These are phyloP conservation scores for Typha latifolia DNA, from an alignment of 176 grass and related monocot species.

Conservation along the genomic window DNA sequence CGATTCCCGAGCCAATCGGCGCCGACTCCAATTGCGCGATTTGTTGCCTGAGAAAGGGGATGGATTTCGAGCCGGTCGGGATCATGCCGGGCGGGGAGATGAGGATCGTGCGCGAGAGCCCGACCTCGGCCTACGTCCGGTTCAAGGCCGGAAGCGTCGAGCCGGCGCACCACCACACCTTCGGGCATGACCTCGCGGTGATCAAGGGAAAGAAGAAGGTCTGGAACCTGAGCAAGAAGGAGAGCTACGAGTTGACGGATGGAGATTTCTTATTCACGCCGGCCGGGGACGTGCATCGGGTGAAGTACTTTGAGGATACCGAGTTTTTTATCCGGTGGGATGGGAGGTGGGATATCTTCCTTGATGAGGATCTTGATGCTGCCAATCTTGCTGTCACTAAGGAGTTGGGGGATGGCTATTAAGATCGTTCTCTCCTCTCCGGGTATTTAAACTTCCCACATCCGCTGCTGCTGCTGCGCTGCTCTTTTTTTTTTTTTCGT, in stretches of 20 bases:
- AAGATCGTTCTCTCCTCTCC: too few relatives aligned
- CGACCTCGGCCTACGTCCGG: slow-evolving; percentile 72
- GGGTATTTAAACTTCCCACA: too few relatives aligned
- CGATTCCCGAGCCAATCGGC: slow-evolving; percentile 30
- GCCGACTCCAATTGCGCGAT: slow-evolving; percentile 43
- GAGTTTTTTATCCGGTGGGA: slow-evolving; percentile 98
- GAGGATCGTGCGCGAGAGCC: slow-evolving; percentile 80
- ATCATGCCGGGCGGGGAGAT: slow-evolving; percentile 96
- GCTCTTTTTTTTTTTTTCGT: too few relatives aligned
- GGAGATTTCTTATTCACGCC: slow-evolving; percentile 91
- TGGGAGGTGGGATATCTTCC: slow-evolving; percentile 89
- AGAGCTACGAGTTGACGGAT: slow-evolving; percentile 56
- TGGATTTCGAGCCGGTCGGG: slow-evolving; percentile 67
- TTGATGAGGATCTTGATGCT: slow-evolving; percentile 62
- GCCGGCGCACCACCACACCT: slow-evolving; percentile 89
- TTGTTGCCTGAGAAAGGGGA: slow-evolving; percentile 71
- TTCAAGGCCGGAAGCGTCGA: slow-evolving; percentile 96
- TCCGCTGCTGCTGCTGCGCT: too few relatives aligned
- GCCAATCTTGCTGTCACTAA: slow-evolving; percentile 39
- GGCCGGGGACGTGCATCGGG: slow-evolving; percentile 66
- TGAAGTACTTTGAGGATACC: slow-evolving; percentile 75
- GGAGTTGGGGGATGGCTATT: slow-evolving; percentile 11
- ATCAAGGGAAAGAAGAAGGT: slow-evolving; percentile 86
- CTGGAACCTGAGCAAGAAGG: slow-evolving; percentile 92
- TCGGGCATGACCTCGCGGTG: slow-evolving; percentile 89